Evolutionary conservation across 1,139 yeast species (phyloP), one percentile per base, ranked within the genome.

Genomic region (Blastobotrys aristatus): DNA sequence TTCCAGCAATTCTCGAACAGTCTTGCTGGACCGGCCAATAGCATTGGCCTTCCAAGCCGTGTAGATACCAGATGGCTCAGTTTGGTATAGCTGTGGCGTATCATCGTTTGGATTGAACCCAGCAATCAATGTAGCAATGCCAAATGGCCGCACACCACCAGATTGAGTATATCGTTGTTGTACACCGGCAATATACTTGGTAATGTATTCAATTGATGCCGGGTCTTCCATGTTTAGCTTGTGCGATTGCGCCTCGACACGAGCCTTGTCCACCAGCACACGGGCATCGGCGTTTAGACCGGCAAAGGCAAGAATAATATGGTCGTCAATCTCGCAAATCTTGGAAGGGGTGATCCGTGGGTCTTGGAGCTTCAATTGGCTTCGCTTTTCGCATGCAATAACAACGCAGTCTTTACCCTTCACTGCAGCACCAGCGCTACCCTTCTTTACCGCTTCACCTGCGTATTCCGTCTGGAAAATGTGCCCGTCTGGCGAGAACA

Each of bases 31-130:
- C 64, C 96, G 82, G 49, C 99, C 99, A 64, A 94, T 92, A 21
- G 98, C 90, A 66, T 88, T 94, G 18, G 98, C 97, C 67, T 90
- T 88, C 98, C 98, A 92, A n/a, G 97, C 96, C 48, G 95, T 88
- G 65, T 84, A 92, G 56, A 92, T 94, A 26, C 99, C 99, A 40
- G 96, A 85, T 40, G 98, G 98, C 67, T 92, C 99, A 17, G 98
- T 92, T 69, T 87, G 95, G 69, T 84, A 92, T 59, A 94, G 76
- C 65, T 80, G 81, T 41, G 98, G 97, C 34, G 75, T 77, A 21
- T 69, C 71, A 66, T 88, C 96, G 60, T 85, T 83, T 48, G 84
- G 82, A 69, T 94, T 97, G 62, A 92, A 92, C 0, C 98, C 98
- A 27, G 96, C 96, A 66, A 92, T 85, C 58, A 92, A 74, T 29